Evolutionary conservation across 1,139 yeast species (phyloP).

Genomic region (Suhomyces bribrorum): DNA sequence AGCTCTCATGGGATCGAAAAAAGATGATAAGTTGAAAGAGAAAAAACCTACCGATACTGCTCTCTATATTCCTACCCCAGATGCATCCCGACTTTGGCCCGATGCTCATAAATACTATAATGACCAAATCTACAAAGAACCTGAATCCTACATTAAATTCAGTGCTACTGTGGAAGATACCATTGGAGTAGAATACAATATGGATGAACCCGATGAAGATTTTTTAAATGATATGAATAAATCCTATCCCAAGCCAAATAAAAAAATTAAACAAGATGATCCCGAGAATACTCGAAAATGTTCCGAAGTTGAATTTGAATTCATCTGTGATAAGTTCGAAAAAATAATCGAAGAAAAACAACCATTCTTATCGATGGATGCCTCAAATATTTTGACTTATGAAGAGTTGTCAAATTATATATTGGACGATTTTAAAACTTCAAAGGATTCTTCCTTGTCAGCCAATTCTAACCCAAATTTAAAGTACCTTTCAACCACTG

Average conservation of each 20-base stretch:
- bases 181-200: constrained; percentile 78
- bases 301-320: constrained; percentile 84
- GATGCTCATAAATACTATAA: constrained; percentile 74
- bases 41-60: constrained; percentile 33
- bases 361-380: constrained; percentile 86
- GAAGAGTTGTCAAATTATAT: constrained; percentile 63
- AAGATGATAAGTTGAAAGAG: constrained; percentile 29
- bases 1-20: constrained; percentile 47
- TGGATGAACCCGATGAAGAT: constrained; percentile 87
- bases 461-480: constrained; percentile 21
- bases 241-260: constrained; percentile 26
- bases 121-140: constrained; percentile 63
- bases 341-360: constrained; percentile 74
- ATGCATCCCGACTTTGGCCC: constrained; percentile 81
- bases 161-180: constrained; percentile 96
- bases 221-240: constrained; percentile 53
- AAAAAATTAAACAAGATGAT: constrained; percentile 19
- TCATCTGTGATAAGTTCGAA: constrained; percentile 74
- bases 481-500: constrained; percentile 39
- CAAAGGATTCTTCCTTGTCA: constrained; percentile 27
- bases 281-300: constrained; percentile 34
- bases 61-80: constrained; percentile 95
- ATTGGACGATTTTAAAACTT: constrained; percentile 36
- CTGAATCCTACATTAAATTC: constrained; percentile 79
- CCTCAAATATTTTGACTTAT: constrained; percentile 68